Conservation (phyloP, 345 rosid species). For the Dovyalis caffra region DNA sequence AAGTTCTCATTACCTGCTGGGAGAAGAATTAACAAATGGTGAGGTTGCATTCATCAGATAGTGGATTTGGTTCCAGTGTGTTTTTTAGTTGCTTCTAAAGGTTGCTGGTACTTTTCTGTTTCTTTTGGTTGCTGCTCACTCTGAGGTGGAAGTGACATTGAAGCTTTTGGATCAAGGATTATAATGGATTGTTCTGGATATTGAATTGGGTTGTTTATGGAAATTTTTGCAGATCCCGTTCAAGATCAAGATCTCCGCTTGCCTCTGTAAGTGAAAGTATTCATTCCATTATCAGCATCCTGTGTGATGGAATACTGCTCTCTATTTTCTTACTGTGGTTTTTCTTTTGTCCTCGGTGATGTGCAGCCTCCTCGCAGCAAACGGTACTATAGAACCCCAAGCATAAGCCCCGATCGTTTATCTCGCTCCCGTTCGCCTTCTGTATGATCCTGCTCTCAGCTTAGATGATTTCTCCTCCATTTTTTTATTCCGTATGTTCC, state of each 20-base stretch:
- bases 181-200: constrained; percentile 20
- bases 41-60: constrained; percentile 10
- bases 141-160: constrained; percentile 22
- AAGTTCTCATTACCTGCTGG: constrained; percentile 20
- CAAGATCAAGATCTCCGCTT: constrained; percentile 59
- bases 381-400: constrained; percentile 21
- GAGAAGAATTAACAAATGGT: constrained; percentile 2
- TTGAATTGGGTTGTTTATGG: constrained; percentile 29
- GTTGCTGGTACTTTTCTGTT: constrained; percentile 15
- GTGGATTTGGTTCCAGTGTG: constrained; percentile 9
- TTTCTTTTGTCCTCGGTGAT: neutral
- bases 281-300: neutral
- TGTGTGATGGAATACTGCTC: neutral
- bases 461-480: neutral
- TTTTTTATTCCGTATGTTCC: neutral
- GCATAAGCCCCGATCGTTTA: constrained; percentile 13
- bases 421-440: constrained; percentile 38
- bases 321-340: neutral
- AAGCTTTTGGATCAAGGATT: constrained; percentile 24
- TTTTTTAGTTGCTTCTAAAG: constrained; percentile 22
- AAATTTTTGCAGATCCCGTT: constrained; percentile 58
- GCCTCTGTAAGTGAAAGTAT: constrained; percentile 52
- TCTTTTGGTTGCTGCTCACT: constrained; percentile 28
- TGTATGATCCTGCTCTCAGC: constrained; percentile 16
- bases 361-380: constrained; percentile 31